phyloP scores from a whole-genome alignment of 805 yeast species.

The Wickerhamiella kazuoi region DNA sequence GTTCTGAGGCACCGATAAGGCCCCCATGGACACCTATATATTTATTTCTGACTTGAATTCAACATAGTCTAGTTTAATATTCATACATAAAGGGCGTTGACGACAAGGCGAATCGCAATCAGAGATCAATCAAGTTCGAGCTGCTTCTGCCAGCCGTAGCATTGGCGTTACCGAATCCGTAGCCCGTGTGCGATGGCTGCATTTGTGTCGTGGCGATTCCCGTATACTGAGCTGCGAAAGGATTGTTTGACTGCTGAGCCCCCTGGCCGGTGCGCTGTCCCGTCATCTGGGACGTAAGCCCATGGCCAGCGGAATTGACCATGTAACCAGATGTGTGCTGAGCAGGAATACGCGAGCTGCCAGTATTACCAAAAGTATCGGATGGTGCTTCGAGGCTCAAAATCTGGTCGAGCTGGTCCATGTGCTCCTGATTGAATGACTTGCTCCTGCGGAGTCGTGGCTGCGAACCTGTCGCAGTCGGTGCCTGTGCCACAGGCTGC shows the following conservation, averaged over 20 bases:
- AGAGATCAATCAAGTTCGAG: slow-evolving; percentile 19
- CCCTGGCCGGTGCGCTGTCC: neutral
- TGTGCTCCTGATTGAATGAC: slow-evolving; percentile 29
- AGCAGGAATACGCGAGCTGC: slow-evolving; percentile 71
- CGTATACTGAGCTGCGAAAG: slow-evolving; percentile 47
- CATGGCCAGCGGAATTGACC: slow-evolving; percentile 79
- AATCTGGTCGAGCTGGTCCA: slow-evolving; percentile 56
- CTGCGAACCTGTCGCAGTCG: slow-evolving; percentile 8
- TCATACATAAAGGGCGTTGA: neutral
- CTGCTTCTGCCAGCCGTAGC: slow-evolving; percentile 16
- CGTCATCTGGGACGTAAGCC: slow-evolving; percentile 23
- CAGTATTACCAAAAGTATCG: slow-evolving; percentile 85
- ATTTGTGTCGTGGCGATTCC: slow-evolving; percentile 50
- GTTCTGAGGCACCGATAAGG: neutral
- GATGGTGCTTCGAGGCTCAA: slow-evolving; percentile 78
- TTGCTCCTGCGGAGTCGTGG: neutral
- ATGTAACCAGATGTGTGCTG: slow-evolving; percentile 77
- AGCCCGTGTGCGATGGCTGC: slow-evolving; percentile 78
- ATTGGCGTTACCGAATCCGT: slow-evolving; percentile 75
- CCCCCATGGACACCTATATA: neutral
- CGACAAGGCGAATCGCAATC: neutral
- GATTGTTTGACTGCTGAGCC: slow-evolving; percentile 25
- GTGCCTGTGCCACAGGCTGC: slow-evolving; percentile 10
- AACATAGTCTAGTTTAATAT: neutral
- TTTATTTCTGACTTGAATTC: slow-evolving; percentile 1